phyloP scores from a whole-genome alignment of 495 filamentous ascomycete genomes.

The Hyaloscypha variabilis region DNA sequence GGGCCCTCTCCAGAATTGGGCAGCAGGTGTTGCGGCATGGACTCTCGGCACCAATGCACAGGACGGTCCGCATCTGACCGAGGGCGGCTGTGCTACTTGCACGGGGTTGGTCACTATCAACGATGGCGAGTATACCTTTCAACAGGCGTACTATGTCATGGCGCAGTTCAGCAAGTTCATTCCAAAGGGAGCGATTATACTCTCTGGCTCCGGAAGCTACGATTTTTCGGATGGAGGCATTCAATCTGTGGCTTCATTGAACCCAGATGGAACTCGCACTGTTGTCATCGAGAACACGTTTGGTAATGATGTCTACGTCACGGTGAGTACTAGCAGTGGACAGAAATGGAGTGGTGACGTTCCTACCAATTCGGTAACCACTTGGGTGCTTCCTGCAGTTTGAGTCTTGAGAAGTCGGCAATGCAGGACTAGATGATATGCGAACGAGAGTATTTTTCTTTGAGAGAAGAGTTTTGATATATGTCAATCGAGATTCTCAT shows the following conservation, averaged over 20 bases:
- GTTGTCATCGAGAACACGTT: constrained; percentile 58
- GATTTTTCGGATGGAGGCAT: constrained; percentile 47
- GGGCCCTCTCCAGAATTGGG: constrained; percentile 60
- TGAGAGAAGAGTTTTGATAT: too few species aligned
- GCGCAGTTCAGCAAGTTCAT: constrained; percentile 62
- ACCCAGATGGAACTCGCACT: constrained; percentile 52
- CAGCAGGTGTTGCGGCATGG: constrained; percentile 54
- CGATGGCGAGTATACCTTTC: constrained; percentile 44
- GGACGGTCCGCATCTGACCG: constrained; percentile 55
- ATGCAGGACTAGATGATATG: background rate
- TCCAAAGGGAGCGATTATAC: constrained; percentile 48
- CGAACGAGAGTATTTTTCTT: too few species aligned
- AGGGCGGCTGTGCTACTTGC: constrained; percentile 50
- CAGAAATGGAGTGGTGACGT: constrained; percentile 56
- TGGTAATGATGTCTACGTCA: constrained; percentile 50
- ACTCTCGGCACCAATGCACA: constrained; percentile 51
- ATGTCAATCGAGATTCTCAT: too few species aligned
- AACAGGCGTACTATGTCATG: constrained; percentile 58
- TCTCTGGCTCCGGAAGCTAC: constrained; percentile 49
- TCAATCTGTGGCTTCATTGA: constrained; percentile 52
- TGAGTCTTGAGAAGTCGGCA: background rate
- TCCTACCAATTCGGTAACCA: constrained; percentile 49
- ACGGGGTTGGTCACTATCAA: constrained; percentile 52
- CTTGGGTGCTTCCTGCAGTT: constrained; percentile 50
- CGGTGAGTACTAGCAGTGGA: constrained; percentile 43